Conservation (phyloP, 1,284 basidiomycete genomes). For the Tylopilus orsonianus region DNA sequence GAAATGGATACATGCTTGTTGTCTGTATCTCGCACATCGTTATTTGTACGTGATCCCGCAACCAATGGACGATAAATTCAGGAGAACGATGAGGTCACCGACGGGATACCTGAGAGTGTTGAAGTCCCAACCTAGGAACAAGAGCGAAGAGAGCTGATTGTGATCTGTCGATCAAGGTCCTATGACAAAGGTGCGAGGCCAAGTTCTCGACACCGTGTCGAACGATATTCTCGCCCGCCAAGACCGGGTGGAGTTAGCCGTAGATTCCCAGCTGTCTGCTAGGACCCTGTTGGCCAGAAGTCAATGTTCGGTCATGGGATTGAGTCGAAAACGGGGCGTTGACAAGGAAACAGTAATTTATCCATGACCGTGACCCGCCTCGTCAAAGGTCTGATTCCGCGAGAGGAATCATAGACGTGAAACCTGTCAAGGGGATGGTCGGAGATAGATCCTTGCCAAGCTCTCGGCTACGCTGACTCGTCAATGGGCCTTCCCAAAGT, state of each 20-base stretch:
- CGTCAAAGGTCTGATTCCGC: background rate
- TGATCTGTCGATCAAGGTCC: background rate
- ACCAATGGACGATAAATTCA: slow-evolving; percentile 28
- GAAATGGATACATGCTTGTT: slow-evolving; percentile 20
- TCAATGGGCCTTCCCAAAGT: background rate
- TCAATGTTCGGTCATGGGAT: slow-evolving; percentile 2
- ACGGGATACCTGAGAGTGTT: slow-evolving; percentile 4
- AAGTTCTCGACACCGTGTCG: background rate
- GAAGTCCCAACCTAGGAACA: slow-evolving; percentile 6
- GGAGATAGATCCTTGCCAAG: background rate
- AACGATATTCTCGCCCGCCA: background rate
- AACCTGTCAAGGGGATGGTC: background rate
- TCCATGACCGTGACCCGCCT: slow-evolving; percentile 5
- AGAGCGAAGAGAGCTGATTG: background rate
- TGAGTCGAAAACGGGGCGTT: slow-evolving; percentile 13
- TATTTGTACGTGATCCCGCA: slow-evolving; percentile 31
- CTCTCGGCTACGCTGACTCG: background rate
- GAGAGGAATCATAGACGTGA: background rate
- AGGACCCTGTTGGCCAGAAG: slow-evolving; percentile 10
- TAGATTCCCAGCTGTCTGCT: background rate
- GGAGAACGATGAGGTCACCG: slow-evolving; percentile 28
- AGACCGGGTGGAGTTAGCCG: background rate
- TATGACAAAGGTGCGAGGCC: background rate
- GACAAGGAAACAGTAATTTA: slow-evolving; percentile 20
- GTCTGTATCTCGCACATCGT: slow-evolving; percentile 8